Conservation (phyloP, 768 basidiomycete species). For the Agrocybe pediades region DNA sequence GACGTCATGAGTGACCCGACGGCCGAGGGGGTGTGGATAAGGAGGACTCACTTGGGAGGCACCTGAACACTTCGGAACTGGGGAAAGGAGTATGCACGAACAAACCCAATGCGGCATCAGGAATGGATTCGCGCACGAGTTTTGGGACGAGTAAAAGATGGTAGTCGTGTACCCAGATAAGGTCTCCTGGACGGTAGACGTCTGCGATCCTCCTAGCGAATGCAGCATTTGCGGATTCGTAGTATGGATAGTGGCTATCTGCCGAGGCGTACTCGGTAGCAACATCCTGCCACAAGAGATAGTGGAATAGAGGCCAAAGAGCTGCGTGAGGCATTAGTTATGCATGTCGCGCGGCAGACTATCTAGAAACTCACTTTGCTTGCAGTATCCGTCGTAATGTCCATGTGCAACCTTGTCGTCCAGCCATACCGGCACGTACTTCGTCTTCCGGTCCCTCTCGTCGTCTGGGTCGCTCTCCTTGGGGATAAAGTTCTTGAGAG, state of each 20-base stretch:
- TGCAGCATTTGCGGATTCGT: slow-evolving; percentile 79
- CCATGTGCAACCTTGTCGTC: slow-evolving; percentile 88
- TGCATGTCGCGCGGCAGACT: not conserved
- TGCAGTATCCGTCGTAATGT: slow-evolving; percentile 98
- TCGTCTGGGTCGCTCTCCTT: slow-evolving; percentile 60
- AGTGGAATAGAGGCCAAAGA: slow-evolving; percentile 98
- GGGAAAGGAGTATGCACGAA: slow-evolving; percentile 99
- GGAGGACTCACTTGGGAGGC: slow-evolving; percentile 73
- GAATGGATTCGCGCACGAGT: slow-evolving; percentile 72
- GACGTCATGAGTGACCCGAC: not conserved
- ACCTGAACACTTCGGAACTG: slow-evolving; percentile 93
- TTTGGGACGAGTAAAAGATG: slow-evolving; percentile 90
- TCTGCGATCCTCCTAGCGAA: slow-evolving; percentile 77
- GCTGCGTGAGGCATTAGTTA: slow-evolving; percentile 42
- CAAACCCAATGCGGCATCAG: slow-evolving; percentile 77
- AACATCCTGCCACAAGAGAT: slow-evolving; percentile 97
- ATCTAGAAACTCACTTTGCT: slow-evolving; percentile 65
- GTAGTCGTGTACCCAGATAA: slow-evolving; percentile 96
- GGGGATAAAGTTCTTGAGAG: slow-evolving; percentile 61
- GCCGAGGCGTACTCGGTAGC: slow-evolving; percentile 87
- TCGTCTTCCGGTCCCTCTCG: slow-evolving; percentile 58
- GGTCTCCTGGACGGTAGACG: slow-evolving; percentile 84
- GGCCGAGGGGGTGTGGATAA: not conserved
- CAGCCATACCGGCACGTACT: slow-evolving; percentile 89
- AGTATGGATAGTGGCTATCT: slow-evolving; percentile 80